Base-by-base conservation (phyloP, 2,329 filamentous ascomycete genomes). In the Meredithiella fracta region DNA sequence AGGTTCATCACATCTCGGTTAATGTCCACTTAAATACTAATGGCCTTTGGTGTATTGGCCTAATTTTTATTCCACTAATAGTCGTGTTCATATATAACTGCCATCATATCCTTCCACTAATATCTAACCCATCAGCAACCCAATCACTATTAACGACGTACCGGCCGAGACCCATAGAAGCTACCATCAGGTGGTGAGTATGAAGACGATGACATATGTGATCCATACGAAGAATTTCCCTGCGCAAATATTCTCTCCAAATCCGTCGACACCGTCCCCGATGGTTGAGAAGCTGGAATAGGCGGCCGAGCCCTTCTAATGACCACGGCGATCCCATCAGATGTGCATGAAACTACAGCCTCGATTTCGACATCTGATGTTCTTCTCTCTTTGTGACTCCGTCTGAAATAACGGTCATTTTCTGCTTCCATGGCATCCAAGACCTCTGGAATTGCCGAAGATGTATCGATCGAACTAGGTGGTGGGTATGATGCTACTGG, bases 291-390 rank as follows among this genome's bases (percentile, higher is more conserved):
- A 11, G 72, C 71, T 2, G 83, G 84, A 50, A 89, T 79, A 6
- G 80, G 74, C 3, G 86, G 82, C 25, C 85, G 78, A 23, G 87
- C 87, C 60, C 78, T 79, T 56, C 88, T 79, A 14, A 94, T 71
- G 52, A 91, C 82, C 6, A 94, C 86, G 1, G 94, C 86, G 0
- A 94, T 72, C 0, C 88, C 88, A 65, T 94, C 88, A 0, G 88
- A 94, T 1, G 87, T 88, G 68, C 88, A 94, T 0, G 88, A 94
- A 3, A 94, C 82, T n/a, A 94, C 86, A 1, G 87, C 88, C 68
- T 94, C 88, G 3, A 94, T 71, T 68, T 94, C 86, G 53, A 88
- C 73, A 22, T 53, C 51, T 9, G 51, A 40, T 38, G 51, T 11
- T 17, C 25, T 47, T n/a, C 49, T n/a, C 9, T 29, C 47, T 34